phyloP scores from a whole-genome alignment of 306 rosid genomes.

The Gastrolobium villosum region DNA sequence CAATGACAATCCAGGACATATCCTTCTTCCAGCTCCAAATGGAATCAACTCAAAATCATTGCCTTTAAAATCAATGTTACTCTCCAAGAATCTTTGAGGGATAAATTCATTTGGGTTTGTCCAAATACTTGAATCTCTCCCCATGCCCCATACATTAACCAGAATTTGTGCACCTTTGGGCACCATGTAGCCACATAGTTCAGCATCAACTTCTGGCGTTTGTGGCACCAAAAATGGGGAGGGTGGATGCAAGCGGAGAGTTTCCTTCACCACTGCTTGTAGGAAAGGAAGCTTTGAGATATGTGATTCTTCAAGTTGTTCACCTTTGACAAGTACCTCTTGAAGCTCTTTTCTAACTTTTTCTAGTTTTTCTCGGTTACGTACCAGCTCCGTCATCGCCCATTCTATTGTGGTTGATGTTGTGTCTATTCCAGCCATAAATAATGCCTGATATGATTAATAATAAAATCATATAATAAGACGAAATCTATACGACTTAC shows the following conservation, averaged over 20 bases:
- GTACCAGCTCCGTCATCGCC: slow-evolving; percentile 49
- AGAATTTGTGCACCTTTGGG: slow-evolving; percentile 32
- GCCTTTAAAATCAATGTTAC: slow-evolving; percentile 46
- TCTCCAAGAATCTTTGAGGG: slow-evolving; percentile 48
- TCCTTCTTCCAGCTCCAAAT: slow-evolving; percentile 51
- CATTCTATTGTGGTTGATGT: slow-evolving; percentile 48
- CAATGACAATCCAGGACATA: slow-evolving; percentile 37
- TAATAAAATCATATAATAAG: neutral
- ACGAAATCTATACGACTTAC: too few species aligned
- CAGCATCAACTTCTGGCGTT: neutral
- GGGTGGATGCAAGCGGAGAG: slow-evolving; percentile 42
- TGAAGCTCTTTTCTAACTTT: slow-evolving; percentile 37
- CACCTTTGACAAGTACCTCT: neutral
- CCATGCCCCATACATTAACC: slow-evolving; percentile 49
- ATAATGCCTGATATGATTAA: slow-evolving; percentile 20
- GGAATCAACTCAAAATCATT: slow-evolving; percentile 43
- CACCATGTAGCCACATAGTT: slow-evolving; percentile 18
- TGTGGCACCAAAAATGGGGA: slow-evolving; percentile 33
- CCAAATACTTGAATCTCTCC: slow-evolving; percentile 45
- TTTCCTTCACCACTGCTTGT: slow-evolving; percentile 43
- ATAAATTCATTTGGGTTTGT: slow-evolving; percentile 30
- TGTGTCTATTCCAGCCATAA: slow-evolving; percentile 44
- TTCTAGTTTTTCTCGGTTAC: slow-evolving; percentile 26
- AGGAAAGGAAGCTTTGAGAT: slow-evolving; percentile 44
- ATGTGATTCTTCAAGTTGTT: slow-evolving; percentile 36